Base-by-base conservation (phyloP, 768 basidiomycete genomes). In the Auricularia sp. region DNA sequence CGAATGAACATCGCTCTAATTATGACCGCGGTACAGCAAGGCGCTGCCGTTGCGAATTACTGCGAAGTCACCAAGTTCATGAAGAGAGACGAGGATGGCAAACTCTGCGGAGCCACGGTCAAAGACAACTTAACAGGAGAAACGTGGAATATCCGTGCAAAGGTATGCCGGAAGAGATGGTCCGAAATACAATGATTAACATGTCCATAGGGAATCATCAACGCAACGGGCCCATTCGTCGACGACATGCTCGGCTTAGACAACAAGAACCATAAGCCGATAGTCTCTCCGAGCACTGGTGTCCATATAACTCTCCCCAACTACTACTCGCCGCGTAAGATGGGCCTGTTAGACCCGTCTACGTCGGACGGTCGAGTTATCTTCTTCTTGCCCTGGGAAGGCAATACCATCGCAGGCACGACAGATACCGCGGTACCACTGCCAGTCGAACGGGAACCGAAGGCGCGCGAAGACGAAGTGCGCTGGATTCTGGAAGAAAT, bases 361-460 rank as follows among this genome's bases (percentile, higher is more conserved):
- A 97, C 97, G 3, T 93, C 91, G 0, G 96, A 99, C 68, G 96
- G 96, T 0, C 89, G 96, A 34, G 95, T 99, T 64, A 96, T 99
- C 72, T 99, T 98, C 83, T 97, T 99, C 83, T 84, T 99, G 10
- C 96, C 96, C 0, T 99, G 97, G 96, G 89, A 98, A 77, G 96
- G 96, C 8, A 93, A 89, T 78, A 94, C 94, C 47, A 94, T 99
- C 67, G 96, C 96, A 1, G 96, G 96, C 33, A 98, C 97, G 2
- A 99, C 96, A 7, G 96, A 99, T 74, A 82, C 90, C 0, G 88
- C 89, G 0, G 86, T 89, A 2, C 13, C 29, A 14, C 34, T 59
- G 18, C 72, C 77, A 1, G 89, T 96, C 63, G 79, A 80, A 37
- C 80, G 81, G 44, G 86, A 94, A 68, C 95, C 95, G 3, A 81